phyloP scores from a whole-genome alignment of 2,329 filamentous ascomycete species.

The Tolypocladium guangdongense region DNA sequence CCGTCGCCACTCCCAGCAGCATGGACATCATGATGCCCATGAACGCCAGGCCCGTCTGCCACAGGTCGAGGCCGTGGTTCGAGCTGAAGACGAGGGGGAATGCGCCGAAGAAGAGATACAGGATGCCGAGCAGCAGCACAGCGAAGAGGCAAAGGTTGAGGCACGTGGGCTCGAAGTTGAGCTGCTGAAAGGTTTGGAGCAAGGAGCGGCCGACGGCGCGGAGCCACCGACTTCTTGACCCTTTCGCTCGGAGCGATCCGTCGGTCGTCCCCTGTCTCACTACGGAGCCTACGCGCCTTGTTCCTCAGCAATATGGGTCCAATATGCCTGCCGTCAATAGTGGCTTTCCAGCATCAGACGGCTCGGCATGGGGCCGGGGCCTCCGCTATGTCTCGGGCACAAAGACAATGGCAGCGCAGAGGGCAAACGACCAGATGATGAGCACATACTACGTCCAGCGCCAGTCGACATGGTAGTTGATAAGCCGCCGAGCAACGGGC shows the following conservation, averaged over 20 bases:
- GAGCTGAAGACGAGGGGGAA: slow-evolving; percentile 69
- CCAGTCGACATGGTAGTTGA: slow-evolving; percentile 66
- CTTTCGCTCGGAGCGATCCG: slow-evolving; percentile 73
- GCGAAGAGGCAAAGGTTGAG: slow-evolving; percentile 72
- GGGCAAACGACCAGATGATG: slow-evolving; percentile 65
- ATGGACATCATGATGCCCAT: slow-evolving; percentile 61
- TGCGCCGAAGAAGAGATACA: slow-evolving; percentile 87
- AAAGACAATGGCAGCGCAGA: slow-evolving; percentile 53
- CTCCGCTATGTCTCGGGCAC: slow-evolving; percentile 80
- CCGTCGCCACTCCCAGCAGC: slow-evolving; percentile 48
- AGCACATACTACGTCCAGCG: slow-evolving; percentile 78
- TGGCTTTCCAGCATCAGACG: too few species aligned
- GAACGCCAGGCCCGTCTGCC: slow-evolving; percentile 72
- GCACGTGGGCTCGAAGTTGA: slow-evolving; percentile 77
- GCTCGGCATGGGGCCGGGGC: slow-evolving; percentile 10
- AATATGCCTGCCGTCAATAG: neutral
- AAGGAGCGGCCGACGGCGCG: slow-evolving; percentile 48
- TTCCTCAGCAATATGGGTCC: slow-evolving; percentile 58
- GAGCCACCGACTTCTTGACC: slow-evolving; percentile 53
- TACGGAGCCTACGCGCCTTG: slow-evolving; percentile 60
- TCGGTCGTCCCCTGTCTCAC: slow-evolving; percentile 65
- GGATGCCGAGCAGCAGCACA: slow-evolving; percentile 72
- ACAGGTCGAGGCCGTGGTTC: slow-evolving; percentile 66
- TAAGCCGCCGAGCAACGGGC: slow-evolving; percentile 65
- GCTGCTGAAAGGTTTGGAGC: slow-evolving; percentile 64